Base-by-base conservation (phyloP, 169 alveolate genomes). In the Plasmodium knowlesi region DNA sequence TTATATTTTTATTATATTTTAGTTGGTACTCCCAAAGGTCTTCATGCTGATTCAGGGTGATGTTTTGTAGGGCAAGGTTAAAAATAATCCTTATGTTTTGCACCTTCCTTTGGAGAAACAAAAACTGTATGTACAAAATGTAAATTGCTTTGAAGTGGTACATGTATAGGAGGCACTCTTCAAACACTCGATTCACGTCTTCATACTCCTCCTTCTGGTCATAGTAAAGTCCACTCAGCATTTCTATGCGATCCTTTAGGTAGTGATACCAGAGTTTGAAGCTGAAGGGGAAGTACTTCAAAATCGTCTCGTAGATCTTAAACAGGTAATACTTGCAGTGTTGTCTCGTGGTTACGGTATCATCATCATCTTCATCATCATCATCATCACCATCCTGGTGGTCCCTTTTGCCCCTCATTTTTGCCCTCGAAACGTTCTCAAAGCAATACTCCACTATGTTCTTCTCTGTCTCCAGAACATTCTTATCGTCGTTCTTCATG, bases 41-140 rank as follows among this genome's bases (percentile, higher is more conserved):
- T 78, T 88, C 88, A n/a, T 88, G 94, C 19, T 88, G 94, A 79
- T 88, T 88, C 53, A 88, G 71, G 53, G 12, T 61, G 32, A 88
- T 71, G 71, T 88, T 88, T 9, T 79, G 94, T 25, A 88, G 19
- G 72, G 90, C 70, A 0, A 8, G 88, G 34, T 88, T 88, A 57
- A 88, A 88, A 6, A 79, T 53, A 22, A 78, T 41, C 25, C 94
- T 78, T 61, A 88, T 88, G 22, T 88, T 88, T 79, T 88, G 39
- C 4, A 88, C 61, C 32, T 88, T 39, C 41, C 94, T 88, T 88
- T 88, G 94, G 19, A 88, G 80, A 71, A 34, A 88, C 19, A 88
- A 50, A 88, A 88, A 88, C 57, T 88, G 94, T 14, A 88, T 88
- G 30, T 88, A 88, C 90, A 88, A 61, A 25, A 88, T 78, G 70